Percentiles rank a stretch among this genome's conserved stretches.
Conservation (phyloP, 1,139 yeast genomes). For the Candida sp. region DNA sequence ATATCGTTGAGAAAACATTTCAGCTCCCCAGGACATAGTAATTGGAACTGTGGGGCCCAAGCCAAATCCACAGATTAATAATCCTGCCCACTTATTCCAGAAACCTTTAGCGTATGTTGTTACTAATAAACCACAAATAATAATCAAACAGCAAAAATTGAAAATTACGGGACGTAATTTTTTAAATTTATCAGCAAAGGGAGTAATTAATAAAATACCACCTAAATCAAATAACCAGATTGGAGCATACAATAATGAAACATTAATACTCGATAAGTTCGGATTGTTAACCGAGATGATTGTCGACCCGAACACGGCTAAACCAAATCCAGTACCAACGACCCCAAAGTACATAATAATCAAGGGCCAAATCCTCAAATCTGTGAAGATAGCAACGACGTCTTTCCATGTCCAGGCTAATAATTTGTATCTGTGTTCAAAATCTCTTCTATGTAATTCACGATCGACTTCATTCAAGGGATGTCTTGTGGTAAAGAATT, state of each 20-base stretch:
- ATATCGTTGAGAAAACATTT: constrained; percentile 65
- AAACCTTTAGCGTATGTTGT: constrained; percentile 71
- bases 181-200: constrained; percentile 71
- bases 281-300: constrained; percentile 68
- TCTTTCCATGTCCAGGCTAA: constrained; percentile 63
- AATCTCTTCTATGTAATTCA: constrained; percentile 60
- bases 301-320: constrained; percentile 86
- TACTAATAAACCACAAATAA: constrained; percentile 72
- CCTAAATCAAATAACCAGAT: constrained; percentile 85
- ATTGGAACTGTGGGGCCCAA: constrained; percentile 91
- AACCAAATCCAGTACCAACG: constrained; percentile 84
- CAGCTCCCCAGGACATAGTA: constrained; percentile 84
- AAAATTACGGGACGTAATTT: constrained; percentile 59
- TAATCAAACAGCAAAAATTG: constrained; percentile 56
- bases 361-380: constrained; percentile 74
- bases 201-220: constrained; percentile 75
- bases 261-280: constrained; percentile 57
- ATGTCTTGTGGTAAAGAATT: constrained; percentile 35
- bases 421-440: constrained; percentile 40
- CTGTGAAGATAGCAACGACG: constrained; percentile 52
- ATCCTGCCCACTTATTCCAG: constrained; percentile 80
- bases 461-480: constrained; percentile 56
- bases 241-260: constrained; percentile 80
- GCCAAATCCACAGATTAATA: constrained; percentile 80
- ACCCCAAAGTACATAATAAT: constrained; percentile 90